A percentile compares a stretch with the other conserved stretches of the same genome.
Evolutionary conservation across 306 rosid genomes (phyloP).

Genomic region (barrel medic (Medicago truncatula)): MtrunA17r5.0-ANR NC_053048.1:21186001-21186500

Average conservation of each 20-base stretch:
- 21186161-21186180: background rate
- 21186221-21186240: background rate
- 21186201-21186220: background rate
- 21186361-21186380: constrained; percentile 88
- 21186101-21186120: background rate
- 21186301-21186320: constrained; percentile 86
- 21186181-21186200: background rate
- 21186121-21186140: background rate
- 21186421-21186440: constrained; percentile 26
- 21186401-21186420: constrained; percentile 90
- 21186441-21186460: constrained; percentile 29
- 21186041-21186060: background rate
- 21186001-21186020: background rate
- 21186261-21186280: constrained; percentile 26
- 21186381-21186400: constrained; percentile 99
- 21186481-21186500: constrained; percentile 44
- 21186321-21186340: constrained; percentile 85
- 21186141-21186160: background rate
- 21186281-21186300: constrained; percentile 25
- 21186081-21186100: background rate
- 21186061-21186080: background rate
- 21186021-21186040: constrained; percentile 15
- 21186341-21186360: constrained; percentile 74
- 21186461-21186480: constrained; percentile 25
- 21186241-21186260: constrained; percentile 22